phyloP scores from a whole-genome alignment of 768 basidiomycete species.

The Tephrocybe rancida region DNA sequence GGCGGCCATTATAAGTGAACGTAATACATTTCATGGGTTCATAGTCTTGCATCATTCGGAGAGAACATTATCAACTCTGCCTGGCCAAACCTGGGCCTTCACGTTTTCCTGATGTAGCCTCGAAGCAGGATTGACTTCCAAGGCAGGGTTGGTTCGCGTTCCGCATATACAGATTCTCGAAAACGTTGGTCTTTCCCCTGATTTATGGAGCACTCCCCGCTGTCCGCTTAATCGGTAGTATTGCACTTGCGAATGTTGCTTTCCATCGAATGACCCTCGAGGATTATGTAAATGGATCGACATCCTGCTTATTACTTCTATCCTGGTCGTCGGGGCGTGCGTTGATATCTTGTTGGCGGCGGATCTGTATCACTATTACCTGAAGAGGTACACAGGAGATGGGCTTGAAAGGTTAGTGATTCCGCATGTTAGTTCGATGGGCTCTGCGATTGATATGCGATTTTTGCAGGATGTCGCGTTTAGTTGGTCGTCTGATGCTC shows the following conservation, averaged over 20 bases:
- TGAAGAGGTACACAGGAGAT: slow-evolving; percentile 4
- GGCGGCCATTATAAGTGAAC: no score
- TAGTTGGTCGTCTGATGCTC: slow-evolving; percentile 5
- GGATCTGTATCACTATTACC: slow-evolving; percentile 21
- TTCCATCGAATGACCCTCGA: slow-evolving; percentile 14
- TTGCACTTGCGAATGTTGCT: slow-evolving; percentile 13
- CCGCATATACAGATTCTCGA: background rate
- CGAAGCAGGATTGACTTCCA: no score
- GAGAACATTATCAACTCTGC: no score
- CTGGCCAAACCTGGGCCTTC: no score
- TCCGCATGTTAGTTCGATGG: background rate
- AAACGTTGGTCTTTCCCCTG: slow-evolving; percentile 10
- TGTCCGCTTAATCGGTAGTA: slow-evolving; percentile 18
- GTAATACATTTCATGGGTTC: no score
- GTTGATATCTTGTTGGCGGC: slow-evolving; percentile 20
- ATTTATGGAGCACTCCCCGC: slow-evolving; percentile 16
- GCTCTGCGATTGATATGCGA: background rate
- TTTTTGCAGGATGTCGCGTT: background rate
- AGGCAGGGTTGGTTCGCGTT: background rate
- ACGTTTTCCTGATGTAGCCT: no score
- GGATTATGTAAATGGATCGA: slow-evolving; percentile 12
- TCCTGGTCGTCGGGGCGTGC: slow-evolving; percentile 19
- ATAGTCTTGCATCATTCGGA: no score
- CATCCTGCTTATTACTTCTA: slow-evolving; percentile 22
- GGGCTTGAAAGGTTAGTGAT: slow-evolving; percentile 6